phyloP scores from a whole-genome alignment of 345 rosid genomes.

The Eucalyptus melliodora region DNA sequence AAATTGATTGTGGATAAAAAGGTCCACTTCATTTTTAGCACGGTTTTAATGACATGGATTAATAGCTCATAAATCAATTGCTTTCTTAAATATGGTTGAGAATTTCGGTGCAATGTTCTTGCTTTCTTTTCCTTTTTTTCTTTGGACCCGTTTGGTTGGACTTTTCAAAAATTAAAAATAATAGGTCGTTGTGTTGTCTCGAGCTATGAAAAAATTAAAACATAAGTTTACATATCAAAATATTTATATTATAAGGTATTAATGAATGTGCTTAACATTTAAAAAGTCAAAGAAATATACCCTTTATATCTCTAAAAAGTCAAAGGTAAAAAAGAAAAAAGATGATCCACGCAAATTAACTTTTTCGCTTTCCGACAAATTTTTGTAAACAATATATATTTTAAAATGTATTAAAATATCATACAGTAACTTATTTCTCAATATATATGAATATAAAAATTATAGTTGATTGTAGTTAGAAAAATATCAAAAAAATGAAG shows the following conservation, averaged over 20 bases:
- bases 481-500: neutral
- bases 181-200: neutral
- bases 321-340: neutral
- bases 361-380: neutral
- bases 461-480: neutral
- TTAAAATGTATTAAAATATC: neutral
- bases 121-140: neutral
- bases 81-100: neutral
- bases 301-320: neutral
- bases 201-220: neutral
- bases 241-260: neutral
- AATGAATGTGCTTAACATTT: neutral
- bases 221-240: neutral
- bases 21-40: neutral
- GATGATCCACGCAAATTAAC: neutral
- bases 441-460: neutral
- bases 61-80: neutral
- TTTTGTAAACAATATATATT: neutral
- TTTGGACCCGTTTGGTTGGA: neutral
- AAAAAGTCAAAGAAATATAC: neutral
- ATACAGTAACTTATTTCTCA: neutral
- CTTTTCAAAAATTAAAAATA: neutral
- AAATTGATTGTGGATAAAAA: neutral
- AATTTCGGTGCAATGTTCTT: neutral
- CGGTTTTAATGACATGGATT: fast-evolving